Evolutionary conservation across 345 rosid genomes (phyloP).

Genomic region (Turnera subulata): DNA sequence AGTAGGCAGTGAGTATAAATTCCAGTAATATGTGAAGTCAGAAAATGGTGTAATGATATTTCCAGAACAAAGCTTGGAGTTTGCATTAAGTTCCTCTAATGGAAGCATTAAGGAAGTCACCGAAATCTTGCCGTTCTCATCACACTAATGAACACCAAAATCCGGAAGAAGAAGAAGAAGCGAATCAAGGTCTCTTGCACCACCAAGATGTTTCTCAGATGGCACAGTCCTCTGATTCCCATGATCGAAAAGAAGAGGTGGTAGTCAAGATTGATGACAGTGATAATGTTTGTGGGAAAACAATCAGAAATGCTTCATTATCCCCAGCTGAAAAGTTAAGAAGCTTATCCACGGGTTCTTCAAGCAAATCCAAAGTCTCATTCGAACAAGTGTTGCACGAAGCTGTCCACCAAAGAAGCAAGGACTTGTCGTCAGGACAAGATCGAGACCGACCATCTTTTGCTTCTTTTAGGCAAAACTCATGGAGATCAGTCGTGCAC

Average conservation of each 20-base stretch:
- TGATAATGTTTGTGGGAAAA: constrained; percentile 5
- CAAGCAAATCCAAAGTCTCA: constrained; percentile 19
- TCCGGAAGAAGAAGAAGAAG: no score
- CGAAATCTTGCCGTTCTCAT: no score
- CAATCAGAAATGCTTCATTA: constrained; percentile 14
- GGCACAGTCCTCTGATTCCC: background rate
- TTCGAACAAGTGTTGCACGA: constrained; percentile 28
- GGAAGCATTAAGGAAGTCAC: no score
- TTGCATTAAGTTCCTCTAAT: background rate
- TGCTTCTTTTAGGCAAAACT: constrained; percentile 11
- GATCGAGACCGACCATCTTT: background rate
- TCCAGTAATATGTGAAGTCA: no score
- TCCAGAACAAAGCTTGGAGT: no score
- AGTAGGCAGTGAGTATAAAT: no score
- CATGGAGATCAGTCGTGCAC: constrained; percentile 31
- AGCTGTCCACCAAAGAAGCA: constrained; percentile 21
- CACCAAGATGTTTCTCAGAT: no score
- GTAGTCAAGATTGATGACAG: constrained; percentile 23
- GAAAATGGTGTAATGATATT: no score
- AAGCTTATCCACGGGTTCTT: constrained; percentile 7
- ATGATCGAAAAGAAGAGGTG: constrained; percentile 18
- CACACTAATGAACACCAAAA: no score
- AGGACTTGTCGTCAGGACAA: constrained; percentile 10
- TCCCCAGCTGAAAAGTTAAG: constrained; percentile 9
- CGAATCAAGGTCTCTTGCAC: no score